Evolutionary conservation across 495 filamentous ascomycete species (phyloP), one percentile per base, ranked within the genome.

Genomic region (Penicillium longicatenatum): DNA sequence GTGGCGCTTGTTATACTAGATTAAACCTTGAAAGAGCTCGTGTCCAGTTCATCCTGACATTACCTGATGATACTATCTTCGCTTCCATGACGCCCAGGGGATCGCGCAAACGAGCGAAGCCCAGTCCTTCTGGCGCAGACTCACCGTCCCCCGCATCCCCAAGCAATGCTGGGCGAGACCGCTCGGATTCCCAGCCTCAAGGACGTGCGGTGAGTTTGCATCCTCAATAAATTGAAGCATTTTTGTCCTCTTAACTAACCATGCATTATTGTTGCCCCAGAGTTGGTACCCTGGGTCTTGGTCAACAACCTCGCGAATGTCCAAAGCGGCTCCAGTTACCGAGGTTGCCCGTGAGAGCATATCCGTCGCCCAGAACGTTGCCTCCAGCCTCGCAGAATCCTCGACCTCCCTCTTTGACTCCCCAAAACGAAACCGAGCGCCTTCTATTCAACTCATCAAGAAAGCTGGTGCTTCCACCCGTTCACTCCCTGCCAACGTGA

Each of bases 281-380:
- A 73, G 65, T 47, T 81, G 79, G 70, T 85, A 86, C 60, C 77
- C 80, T 10, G 76, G 75, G 33, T 82, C 82, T 48, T 93, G 87
- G 87, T 84, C 88, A 22, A 77, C 80, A 46, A 70, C 70, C 29
- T 78, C 81, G 35, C 79, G 80, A 66, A 73, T 72, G 21, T 78
- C 81, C 37, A 93, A 93, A 70, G 87, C 89, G 24, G 77, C 80
- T 37, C 82, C 89, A 46, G 86, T 89, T 51, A 91, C 86, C 48
- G 82, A 89, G 72, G 82, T 91, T 69, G 89, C 87, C 54, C 86
- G 85, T 68, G 89, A 93, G 75, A 90, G 86, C 51, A 90, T 92
- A 33, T 80, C 87, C 53, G 88, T 82, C 60, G 73, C 81, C 54
- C 69, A 77, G 61, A 70, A 78, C 69, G 70, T 70, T 65, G 71